Base-by-base conservation (phyloP, 2,329 filamentous ascomycete genomes). In the Fusarium sp. region DNA sequence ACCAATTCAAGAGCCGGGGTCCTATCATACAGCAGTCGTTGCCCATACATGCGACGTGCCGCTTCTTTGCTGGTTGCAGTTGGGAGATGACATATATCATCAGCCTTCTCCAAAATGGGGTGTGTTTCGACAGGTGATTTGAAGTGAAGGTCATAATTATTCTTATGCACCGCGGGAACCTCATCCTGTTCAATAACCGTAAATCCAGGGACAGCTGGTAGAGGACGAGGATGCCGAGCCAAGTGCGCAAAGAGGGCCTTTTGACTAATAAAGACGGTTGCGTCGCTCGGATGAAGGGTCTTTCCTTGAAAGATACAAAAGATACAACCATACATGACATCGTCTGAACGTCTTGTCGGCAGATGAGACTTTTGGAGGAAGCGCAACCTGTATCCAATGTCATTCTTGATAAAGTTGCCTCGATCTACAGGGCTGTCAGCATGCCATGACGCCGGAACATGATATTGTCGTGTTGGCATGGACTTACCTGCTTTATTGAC, bases 351-450 rank as follows among this genome's bases (percentile, higher is more conserved):
- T 53, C 80, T 81, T 7, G 83, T 82, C 1, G 81, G 74, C 7
- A 88, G 56, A 70, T 88, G 86, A 50, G 81, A 83, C 72, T 88
- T 88, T 66, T 85, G 84, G 6, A 88, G 79, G 61, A 88, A 83
- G 2, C 86, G 83, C 3, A 86, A 69, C 9, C 86, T 83, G 68
- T 85, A 88, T 7, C 78, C 77, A 43, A 88, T 78, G 8, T 77
- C 79, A 39, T 77, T 78, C 14, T 82, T 79, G 11, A 77, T 77
- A 53, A 83, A 83, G 65, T 83, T 87, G 5, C 81, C 84, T 11
- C 78, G 76, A 26, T 82, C 83, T 84, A 6, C 17, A 12, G 24
- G 14, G 44, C 23, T 19, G 53, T 69, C 40, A 74, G 56, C 62
- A 61, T 21, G 15, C 11, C 34, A 60, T 26, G 32, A 20, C 8